Evolutionary conservation across 495 filamentous ascomycete species (phyloP).

Genomic region (Penicillium dipodomyicola): DNA sequence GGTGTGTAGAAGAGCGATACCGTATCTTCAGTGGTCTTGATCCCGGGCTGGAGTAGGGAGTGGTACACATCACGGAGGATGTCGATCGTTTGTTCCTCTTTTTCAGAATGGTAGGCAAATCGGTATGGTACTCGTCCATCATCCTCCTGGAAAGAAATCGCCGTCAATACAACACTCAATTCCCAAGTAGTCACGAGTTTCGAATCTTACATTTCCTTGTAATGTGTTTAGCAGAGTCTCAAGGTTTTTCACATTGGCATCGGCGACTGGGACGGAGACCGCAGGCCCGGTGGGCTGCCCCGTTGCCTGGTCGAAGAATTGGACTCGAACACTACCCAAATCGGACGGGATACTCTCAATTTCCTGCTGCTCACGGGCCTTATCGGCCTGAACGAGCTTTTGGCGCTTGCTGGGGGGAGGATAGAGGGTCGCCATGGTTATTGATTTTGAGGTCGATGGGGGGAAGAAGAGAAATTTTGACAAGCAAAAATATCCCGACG

Average conservation of each 20-base stretch:
- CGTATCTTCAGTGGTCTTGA: constrained; percentile 69
- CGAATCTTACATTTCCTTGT: constrained; percentile 67
- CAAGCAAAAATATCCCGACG: constrained; percentile 10
- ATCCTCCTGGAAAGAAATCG: constrained; percentile 51
- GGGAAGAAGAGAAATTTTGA: constrained; percentile 27
- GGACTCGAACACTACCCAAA: constrained; percentile 76
- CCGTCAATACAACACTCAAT: constrained; percentile 3
- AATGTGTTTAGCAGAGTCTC: constrained; percentile 88
- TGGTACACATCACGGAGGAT: constrained; percentile 74
- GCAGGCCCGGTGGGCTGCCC: constrained; percentile 63
- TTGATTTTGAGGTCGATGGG: constrained; percentile 6
- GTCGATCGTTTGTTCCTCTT: constrained; percentile 55
- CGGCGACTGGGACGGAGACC: constrained; percentile 77
- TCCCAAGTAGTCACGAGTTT: neutral
- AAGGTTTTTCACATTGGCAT: constrained; percentile 86
- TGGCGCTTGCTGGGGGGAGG: constrained; percentile 93
- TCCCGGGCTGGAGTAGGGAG: constrained; percentile 58
- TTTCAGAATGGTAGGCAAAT: constrained; percentile 66
- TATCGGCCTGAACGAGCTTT: constrained; percentile 70
- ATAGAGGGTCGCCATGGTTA: constrained; percentile 76
- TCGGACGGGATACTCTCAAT: constrained; percentile 67
- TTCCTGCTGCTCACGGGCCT: constrained; percentile 72
- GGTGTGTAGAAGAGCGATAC: constrained; percentile 81
- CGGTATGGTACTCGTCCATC: constrained; percentile 85
- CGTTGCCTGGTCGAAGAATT: constrained; percentile 83